phyloP scores from a whole-genome alignment of 108 stramenopile species.

The Skeletonema tropicum region DNA sequence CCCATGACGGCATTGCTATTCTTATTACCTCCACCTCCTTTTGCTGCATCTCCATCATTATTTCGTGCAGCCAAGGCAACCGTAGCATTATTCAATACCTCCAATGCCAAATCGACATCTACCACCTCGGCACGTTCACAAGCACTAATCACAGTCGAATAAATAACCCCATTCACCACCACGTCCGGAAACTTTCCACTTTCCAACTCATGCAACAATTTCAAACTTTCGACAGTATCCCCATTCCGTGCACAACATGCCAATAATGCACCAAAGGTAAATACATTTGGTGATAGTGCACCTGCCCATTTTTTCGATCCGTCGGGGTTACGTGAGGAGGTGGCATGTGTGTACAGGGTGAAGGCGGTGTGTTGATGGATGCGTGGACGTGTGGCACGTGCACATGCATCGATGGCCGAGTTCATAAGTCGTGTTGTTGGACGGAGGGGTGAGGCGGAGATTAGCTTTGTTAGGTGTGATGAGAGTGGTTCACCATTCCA shows the following conservation, averaged over 20 bases:
- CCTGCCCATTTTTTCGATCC: constrained; percentile 14
- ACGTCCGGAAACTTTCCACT: constrained; percentile 43
- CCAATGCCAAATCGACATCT: constrained; percentile 57
- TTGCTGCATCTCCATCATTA: background rate
- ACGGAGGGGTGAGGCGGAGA: constrained; percentile 11
- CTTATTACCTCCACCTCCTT: background rate
- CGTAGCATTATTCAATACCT: constrained; percentile 62
- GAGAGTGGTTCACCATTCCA: constrained; percentile 1
- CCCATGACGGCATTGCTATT: constrained; percentile 44
- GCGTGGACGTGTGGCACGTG: constrained; percentile 60
- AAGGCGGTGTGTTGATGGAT: constrained; percentile 18
- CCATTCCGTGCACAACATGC: constrained; percentile 72
- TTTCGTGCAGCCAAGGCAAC: constrained; percentile 14
- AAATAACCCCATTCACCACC: constrained; percentile 74
- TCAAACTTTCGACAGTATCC: constrained; percentile 49
- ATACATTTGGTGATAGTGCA: constrained; percentile 66
- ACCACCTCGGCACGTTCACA: constrained; percentile 58
- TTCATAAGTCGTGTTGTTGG: constrained; percentile 74
- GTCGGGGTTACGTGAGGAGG: background rate
- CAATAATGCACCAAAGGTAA: constrained; percentile 77
- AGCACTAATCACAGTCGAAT: constrained; percentile 78
- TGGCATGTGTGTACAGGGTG: background rate
- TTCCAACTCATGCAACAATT: constrained; percentile 46
- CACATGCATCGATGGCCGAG: constrained; percentile 79
- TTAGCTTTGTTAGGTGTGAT: background rate